Conservation (phyloP, 2,329 filamentous ascomycete genomes). For the Xylariaceae sp. region DNA sequence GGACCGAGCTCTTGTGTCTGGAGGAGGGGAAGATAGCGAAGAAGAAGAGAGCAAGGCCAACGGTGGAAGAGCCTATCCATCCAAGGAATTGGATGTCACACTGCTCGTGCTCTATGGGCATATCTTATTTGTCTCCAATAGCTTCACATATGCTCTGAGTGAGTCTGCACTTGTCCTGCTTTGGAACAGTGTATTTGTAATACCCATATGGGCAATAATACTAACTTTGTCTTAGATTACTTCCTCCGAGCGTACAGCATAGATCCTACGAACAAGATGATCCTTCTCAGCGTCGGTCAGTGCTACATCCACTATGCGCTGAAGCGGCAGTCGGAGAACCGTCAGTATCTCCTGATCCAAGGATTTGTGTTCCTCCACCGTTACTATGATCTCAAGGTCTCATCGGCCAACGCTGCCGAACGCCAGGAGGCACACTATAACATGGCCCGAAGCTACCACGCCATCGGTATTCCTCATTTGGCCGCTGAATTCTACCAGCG, state of each 20-base stretch:
- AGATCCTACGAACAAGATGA: slow-evolving; percentile 76
- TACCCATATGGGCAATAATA: neutral
- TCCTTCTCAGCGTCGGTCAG: slow-evolving; percentile 82
- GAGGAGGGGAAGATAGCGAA: slow-evolving; percentile 51
- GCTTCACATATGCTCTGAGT: slow-evolving; percentile 83
- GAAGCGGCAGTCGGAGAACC: slow-evolving; percentile 88
- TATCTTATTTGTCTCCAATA: slow-evolving; percentile 83
- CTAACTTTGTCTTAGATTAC: slow-evolving; percentile 63
- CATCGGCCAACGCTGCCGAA: slow-evolving; percentile 47
- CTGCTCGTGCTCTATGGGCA: slow-evolving; percentile 90
- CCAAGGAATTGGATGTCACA: slow-evolving; percentile 72
- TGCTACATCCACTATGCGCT: slow-evolving; percentile 88
- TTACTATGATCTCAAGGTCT: slow-evolving; percentile 69
- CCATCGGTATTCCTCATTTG: slow-evolving; percentile 74
- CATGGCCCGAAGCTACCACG: slow-evolving; percentile 76
- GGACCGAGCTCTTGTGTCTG: slow-evolving; percentile 67
- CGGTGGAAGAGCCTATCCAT: slow-evolving; percentile 46
- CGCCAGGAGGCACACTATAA: slow-evolving; percentile 84
- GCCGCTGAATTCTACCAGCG: slow-evolving; percentile 73
- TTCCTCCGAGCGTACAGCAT: slow-evolving; percentile 80
- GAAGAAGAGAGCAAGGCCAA: slow-evolving; percentile 42
- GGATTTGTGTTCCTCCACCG: slow-evolving; percentile 80
- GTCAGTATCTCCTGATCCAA: slow-evolving; percentile 86
- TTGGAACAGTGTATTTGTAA: no score
- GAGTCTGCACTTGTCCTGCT: slow-evolving; percentile 35